Conservation (phyloP, 768 basidiomycete genomes). For the Serpula lacrymans region DNA sequence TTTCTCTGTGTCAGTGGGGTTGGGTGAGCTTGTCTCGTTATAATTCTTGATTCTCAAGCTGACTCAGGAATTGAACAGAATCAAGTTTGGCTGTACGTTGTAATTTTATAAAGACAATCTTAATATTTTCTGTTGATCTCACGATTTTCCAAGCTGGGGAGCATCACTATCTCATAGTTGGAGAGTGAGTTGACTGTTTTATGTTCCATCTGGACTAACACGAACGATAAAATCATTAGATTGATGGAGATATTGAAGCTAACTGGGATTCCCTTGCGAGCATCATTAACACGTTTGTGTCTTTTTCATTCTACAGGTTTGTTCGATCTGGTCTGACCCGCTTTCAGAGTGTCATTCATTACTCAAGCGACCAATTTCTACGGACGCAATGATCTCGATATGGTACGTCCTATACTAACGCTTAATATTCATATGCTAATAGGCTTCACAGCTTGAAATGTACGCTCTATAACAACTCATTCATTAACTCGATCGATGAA, state of each 20-base stretch:
- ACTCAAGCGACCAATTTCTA: slow-evolving; percentile 61
- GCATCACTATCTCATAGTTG: slow-evolving; percentile 35
- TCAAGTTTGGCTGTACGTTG: slow-evolving; percentile 60
- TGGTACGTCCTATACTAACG: slow-evolving; percentile 43
- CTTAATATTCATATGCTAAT: neutral
- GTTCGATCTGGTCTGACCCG: neutral
- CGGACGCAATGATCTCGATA: slow-evolving; percentile 64
- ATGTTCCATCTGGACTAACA: neutral
- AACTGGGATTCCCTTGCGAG: slow-evolving; percentile 48
- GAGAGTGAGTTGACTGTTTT: slow-evolving; percentile 33
- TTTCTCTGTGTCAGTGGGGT: slow-evolving; percentile 68
- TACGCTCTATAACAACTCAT: slow-evolving; percentile 13
- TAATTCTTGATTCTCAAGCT: neutral
- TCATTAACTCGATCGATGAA: slow-evolving; percentile 1
- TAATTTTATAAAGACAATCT: slow-evolving; percentile 41
- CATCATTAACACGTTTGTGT: slow-evolving; percentile 51
- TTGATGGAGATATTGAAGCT: slow-evolving; percentile 26
- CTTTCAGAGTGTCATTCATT: slow-evolving; percentile 56
- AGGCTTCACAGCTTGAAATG: slow-evolving; percentile 48
- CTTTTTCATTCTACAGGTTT: neutral
- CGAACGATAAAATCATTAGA: slow-evolving; percentile 6
- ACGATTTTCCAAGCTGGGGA: slow-evolving; percentile 28
- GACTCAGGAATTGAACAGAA: slow-evolving; percentile 30
- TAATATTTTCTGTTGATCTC: neutral
- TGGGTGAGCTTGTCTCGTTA: slow-evolving; percentile 36